Evolutionary conservation across 805 yeast species (phyloP), one percentile per base, ranked within the genome.

Genomic region (Monosporozyma unispora): DNA sequence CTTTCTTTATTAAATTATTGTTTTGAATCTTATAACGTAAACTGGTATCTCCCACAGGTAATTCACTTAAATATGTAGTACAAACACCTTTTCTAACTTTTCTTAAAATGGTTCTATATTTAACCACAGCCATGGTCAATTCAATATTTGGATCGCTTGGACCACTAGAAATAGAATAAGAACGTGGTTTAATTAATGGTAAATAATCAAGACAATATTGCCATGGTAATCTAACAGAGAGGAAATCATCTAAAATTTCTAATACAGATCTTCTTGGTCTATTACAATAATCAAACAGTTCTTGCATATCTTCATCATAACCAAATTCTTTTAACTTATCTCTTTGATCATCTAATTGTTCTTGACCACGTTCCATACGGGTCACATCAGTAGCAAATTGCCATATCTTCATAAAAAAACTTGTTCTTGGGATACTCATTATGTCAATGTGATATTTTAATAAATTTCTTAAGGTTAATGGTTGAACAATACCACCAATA

Each of bases 201-300:
- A 93, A 72, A 21, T 87, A 67, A 52, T 93, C 98, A 41, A 87
- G 71, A 4, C 88, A 57, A 59, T 84, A 83, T 50, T 79, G 83
- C 33, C 86, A 61, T 1, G 99, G 98, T 27, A 93, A 79, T 45
- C 68, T 73, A 40, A 93, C 71, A 4, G 87, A 77, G 53, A 78
- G 80, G 61, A 93, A 93, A 62, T 93, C 99, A 47, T 80, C 75
- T 6, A 93, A 63, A 0, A 86, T 84, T 63, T 93, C 99, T 21
- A 89, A 61, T 3, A 90, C 76, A 46, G 96, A 88, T 55, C 99
- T 67, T 54, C 96, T 75, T 4, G 98, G 97, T 51, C 98, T 71
- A 61, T 88, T 86, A n/a, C 95, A 95, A 65, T 93, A 93, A 64
- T 91, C 82, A 63, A 81, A 91, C 43, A 90, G 67, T 48, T 87